Evolutionary conservation across 352 stramenopile genomes (phyloP), one percentile per base, ranked within the genome.

Genomic region (Globisporangium middletonii): DNA sequence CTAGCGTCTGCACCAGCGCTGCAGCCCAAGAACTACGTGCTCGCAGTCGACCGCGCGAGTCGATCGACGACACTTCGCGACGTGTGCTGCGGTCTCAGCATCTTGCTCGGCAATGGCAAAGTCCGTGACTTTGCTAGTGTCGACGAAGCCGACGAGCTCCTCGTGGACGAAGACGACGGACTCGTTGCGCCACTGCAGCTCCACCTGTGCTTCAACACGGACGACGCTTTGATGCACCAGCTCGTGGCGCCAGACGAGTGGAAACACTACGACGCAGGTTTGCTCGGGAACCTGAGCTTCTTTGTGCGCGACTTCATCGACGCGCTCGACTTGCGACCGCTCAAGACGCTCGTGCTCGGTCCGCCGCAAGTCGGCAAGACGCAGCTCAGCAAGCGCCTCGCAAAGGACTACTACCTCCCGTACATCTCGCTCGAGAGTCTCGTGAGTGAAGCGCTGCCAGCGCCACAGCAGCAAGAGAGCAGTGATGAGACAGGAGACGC

Each of bases 291-390:
- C 62, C 60, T 94, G 13, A 46, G 57, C 0, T 84, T 79, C 57
- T 86, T 88, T 33, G 82, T 90, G 2, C 52, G 72, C 5, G 87
- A 96, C 53, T 95, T 90, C 59, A 71, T 91, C 60, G 59, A 70
- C 0, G 65, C 57, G n/a, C 83, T 93, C 66, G 85, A 95, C 57
- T 54, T 96, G 47, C 75, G 77, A 11, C 83, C 87, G 19, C 56
- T 95, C 30, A 74, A 82, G 45, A 74, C 79, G 0, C 55, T 94
- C n/a, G 64, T 95, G 45, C 59, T 89, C 1, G 86, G 87, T 1
- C 65, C 82, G 2, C 87, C 87, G 33, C 75, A 71, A 19, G 79
- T 66, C 1, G 84, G 86, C 23, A 94, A 94, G 64, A 86, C 79
- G 0, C 53, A 60, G 33, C 62, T 92, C 0, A 77, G 79, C 46